A percentile compares a stretch with the other conserved stretches of the same genome.
phyloP scores from a whole-genome alignment of 2,329 filamentous ascomycete species.

The Calonectria montana region DNA sequence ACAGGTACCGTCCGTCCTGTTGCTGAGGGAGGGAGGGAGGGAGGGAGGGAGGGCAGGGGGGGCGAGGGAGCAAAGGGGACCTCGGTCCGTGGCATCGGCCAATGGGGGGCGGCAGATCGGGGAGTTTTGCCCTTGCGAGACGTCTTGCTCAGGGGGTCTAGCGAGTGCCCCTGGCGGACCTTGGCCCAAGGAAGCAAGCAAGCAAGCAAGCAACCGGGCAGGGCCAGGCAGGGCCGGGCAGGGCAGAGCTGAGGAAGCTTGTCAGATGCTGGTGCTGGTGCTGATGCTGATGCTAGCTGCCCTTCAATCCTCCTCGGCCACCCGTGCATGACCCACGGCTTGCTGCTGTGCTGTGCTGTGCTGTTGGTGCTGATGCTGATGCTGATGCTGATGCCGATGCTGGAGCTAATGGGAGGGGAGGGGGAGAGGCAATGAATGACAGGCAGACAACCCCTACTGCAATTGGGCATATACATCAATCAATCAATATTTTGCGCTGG shows the following conservation, averaged over 20 bases:
- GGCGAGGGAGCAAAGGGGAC: background rate
- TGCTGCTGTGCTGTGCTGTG: background rate
- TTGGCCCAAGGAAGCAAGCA: background rate
- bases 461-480: background rate
- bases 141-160: constrained; percentile 2
- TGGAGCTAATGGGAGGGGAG: too few relatives aligned
- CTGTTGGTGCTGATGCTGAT: too few relatives aligned
- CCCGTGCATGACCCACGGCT: background rate
- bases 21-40: background rate
- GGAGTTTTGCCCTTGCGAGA: constrained; percentile 4
- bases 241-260: background rate
- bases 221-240: background rate
- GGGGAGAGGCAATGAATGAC: background rate
- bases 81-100: constrained; percentile 22
- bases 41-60: background rate
- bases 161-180: background rate
- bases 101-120: constrained; percentile 3
- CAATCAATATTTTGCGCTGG: too few relatives aligned
- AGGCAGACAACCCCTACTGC: background rate
- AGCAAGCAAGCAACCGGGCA: background rate
- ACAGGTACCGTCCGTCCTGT: background rate
- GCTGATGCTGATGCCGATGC: too few relatives aligned
- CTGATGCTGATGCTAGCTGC: background rate
- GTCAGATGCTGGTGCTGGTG: background rate
- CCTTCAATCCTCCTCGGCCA: background rate